A percentile compares a stretch with the other conserved stretches of the same genome.
These are phyloP conservation scores for Simmondsia chinensis DNA, from an alignment of 148 eudicot genomes.

Conservation along the genomic window DNA sequence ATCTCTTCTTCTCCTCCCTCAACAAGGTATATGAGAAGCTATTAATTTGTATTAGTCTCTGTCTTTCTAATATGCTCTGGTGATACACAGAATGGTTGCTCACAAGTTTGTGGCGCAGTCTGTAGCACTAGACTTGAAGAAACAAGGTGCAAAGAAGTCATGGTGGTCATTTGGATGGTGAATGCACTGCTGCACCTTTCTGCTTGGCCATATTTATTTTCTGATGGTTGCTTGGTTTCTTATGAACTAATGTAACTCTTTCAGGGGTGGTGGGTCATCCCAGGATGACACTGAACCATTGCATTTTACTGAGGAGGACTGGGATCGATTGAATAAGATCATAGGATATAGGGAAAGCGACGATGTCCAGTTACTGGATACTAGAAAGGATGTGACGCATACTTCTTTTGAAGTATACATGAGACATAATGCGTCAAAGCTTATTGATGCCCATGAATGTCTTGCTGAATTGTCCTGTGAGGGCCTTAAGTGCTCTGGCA, in stretches of 20 bases:
- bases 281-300: constrained; percentile 60
- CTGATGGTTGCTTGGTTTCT: constrained; percentile 2
- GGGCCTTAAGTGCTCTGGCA: constrained; percentile 62
- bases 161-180: constrained; percentile 99
- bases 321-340: constrained; percentile 74
- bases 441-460: constrained; percentile 46
- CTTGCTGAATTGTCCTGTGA: constrained; percentile 92
- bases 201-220: not conserved
- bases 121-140: constrained; percentile 43
- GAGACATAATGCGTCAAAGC: constrained; percentile 95
- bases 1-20: no score
- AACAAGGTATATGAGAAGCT: no score
- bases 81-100: constrained; percentile 76
- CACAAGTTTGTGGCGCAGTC: constrained; percentile 88
- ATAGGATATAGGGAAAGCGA: constrained; percentile 88
- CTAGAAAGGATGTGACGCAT: constrained; percentile 44
- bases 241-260: not conserved
- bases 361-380: constrained; percentile 37
- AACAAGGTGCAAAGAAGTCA: constrained; percentile 66
- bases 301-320: constrained; percentile 64
- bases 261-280: constrained; percentile 56
- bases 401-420: constrained; percentile 75
- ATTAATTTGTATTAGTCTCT: no score
- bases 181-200: not conserved
- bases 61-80: constrained; percentile 2